Base-by-base conservation (phyloP, 202 grass and related monocot species). In the Schoenoplectus triqueter region DNA sequence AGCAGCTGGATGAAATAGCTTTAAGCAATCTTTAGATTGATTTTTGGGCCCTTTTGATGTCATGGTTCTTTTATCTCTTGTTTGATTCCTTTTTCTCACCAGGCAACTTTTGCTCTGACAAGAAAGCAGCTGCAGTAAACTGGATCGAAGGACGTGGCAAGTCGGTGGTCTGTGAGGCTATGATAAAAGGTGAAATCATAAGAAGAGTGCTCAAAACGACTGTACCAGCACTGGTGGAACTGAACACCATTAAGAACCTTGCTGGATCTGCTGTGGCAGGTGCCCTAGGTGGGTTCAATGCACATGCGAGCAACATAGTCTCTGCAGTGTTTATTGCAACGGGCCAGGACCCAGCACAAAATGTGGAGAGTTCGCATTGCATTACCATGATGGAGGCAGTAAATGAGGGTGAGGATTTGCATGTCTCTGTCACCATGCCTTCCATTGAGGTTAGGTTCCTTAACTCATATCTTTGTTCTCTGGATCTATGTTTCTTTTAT, bases 141-240 rank as follows among this genome's bases (percentile, higher is more conserved):
- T 94, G 94, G 92, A 94, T 94, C 51, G 84, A 97, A 88, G 92
- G 90, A 72, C 81, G 92, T 41, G 94, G 94, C 9, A 94, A 97
- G 82, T 94, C 92, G 55, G 90, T 94, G 81, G 89, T 92, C 82
- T 97, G 92, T 56, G 92, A 97, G 59, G 94, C 92, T 73, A 90
- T 44, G 56, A 88, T 97, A 61, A 85, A 91, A 84, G 87, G 89
- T 79, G 74, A 42, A 47, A 60, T 94, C 84, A 85, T 97, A 40
- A 56, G 88, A 76, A 87, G 39, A 72, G 77, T 89, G 46, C 84
- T 89, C 4, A 89, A 86, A 80, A 89, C 84, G 7, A 78, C 21
- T 3, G 69, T 86, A n/a, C 20, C 87, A 59, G 78, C 87, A 69
- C 87, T 89, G 5, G 84, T 89, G 78, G 83, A 89, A 51, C 84